Evolutionary conservation across 208 protist genomes (phyloP).

Genomic region (Sergeia podlipaevii): DNA sequence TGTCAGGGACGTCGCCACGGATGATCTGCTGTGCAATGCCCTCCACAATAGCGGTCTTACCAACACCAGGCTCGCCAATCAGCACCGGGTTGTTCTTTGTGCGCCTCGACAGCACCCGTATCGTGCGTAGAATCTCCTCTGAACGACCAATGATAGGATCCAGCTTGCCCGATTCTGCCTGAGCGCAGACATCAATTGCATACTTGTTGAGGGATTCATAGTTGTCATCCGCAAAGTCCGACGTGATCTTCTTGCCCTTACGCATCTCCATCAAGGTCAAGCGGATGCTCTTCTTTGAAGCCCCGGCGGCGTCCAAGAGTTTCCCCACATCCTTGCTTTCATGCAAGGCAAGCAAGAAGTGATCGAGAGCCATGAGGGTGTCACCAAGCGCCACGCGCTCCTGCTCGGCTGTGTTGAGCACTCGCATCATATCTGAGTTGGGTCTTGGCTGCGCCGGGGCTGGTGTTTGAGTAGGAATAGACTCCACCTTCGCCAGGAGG

Average conservation of each 20-base stretch:
- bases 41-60: conserved; percentile 78
- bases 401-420: conserved; percentile 83
- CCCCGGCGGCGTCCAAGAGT: conserved; percentile 67
- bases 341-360: conserved; percentile 74
- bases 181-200: conserved; percentile 80
- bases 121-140: conserved; percentile 95
- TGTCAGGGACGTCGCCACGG: conserved; percentile 66
- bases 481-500: conserved; percentile 33
- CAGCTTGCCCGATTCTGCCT: conserved; percentile 86
- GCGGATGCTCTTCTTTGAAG: conserved; percentile 49
- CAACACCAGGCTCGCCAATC: conserved; percentile 91
- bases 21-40: conserved; percentile 73
- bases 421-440: conserved; percentile 61
- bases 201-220: conserved; percentile 92
- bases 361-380: conserved; percentile 69
- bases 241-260: conserved; percentile 81
- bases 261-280: conserved; percentile 71
- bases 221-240: conserved; percentile 75
- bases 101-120: conserved; percentile 89
- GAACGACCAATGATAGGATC: conserved; percentile 97
- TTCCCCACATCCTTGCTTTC: conserved; percentile 47
- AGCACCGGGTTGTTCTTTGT: conserved; percentile 99
- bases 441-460: conserved; percentile 60
- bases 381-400: conserved; percentile 65
- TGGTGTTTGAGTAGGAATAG: conserved; percentile 56